Evolutionary conservation across 1,284 basidiomycete species (phyloP).

Genomic region (Leccinum cinnamomeum): DNA sequence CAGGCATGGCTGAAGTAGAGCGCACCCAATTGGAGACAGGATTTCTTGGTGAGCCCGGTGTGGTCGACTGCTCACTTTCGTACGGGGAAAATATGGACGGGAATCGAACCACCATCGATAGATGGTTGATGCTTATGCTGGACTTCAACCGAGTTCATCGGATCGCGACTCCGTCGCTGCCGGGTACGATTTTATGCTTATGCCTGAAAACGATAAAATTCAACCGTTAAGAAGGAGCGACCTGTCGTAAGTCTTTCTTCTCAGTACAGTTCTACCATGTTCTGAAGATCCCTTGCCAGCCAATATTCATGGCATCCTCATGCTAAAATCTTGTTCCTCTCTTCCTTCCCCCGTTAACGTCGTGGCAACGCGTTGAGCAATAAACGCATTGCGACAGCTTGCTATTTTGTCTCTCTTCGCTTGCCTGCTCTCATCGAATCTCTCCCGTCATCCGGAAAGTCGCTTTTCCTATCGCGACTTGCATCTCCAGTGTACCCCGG

Average conservation of each 20-base stretch:
- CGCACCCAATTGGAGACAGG: constrained; percentile 63
- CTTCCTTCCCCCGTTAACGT: constrained; percentile 42
- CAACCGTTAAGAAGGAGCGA: constrained; percentile 44
- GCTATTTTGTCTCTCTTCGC: constrained; percentile 67
- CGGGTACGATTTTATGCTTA: constrained; percentile 43
- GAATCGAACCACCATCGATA: constrained; percentile 52
- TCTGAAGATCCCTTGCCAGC: constrained; percentile 37
- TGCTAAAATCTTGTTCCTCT: constrained; percentile 44
- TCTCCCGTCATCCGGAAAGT: constrained; percentile 89
- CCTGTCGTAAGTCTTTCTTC: constrained; percentile 49
- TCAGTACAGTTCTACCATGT: not conserved
- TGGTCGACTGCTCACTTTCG: constrained; percentile 56
- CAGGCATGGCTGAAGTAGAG: constrained; percentile 74
- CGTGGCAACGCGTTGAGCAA: constrained; percentile 67
- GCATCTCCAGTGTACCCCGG: constrained; percentile 62
- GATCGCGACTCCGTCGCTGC: constrained; percentile 48
- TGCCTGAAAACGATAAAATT: constrained; percentile 34
- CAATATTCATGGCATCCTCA: constrained; percentile 67
- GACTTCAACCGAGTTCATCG: constrained; percentile 63
- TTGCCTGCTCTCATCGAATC: constrained; percentile 86
- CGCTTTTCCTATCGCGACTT: constrained; percentile 78
- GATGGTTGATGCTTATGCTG: constrained; percentile 74
- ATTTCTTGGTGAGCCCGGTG: constrained; percentile 56
- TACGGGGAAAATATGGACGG: constrained; percentile 50
- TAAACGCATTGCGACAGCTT: constrained; percentile 59